Conservation (phyloP, 805 yeast species). For the Brettanomyces anomalus region DNA sequence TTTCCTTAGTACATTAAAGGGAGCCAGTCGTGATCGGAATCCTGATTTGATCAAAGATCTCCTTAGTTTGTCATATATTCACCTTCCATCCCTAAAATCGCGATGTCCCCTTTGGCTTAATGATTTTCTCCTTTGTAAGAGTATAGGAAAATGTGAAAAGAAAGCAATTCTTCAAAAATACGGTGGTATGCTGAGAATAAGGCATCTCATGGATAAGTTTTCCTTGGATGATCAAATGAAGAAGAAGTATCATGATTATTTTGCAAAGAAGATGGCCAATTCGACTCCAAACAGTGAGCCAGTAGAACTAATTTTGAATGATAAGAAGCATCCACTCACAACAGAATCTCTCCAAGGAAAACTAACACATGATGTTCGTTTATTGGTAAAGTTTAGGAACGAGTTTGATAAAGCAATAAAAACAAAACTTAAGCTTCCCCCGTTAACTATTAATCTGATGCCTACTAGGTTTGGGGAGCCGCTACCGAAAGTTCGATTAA, state of each 20-base stretch:
- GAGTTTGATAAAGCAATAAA: constrained; percentile 9
- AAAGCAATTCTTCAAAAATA: not conserved
- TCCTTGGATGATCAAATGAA: not conserved
- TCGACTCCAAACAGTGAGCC: not conserved
- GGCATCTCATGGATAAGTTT: constrained; percentile 1
- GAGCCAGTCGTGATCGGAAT: not conserved
- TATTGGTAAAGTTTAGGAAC: constrained; percentile 5
- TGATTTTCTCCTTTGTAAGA: not conserved
- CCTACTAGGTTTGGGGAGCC: constrained; percentile 19
- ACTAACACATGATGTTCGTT: no score
- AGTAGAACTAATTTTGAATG: not conserved
- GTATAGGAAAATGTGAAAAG: not conserved
- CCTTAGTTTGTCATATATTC: not conserved
- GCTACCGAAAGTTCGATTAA: constrained; percentile 8
- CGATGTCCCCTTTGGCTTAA: constrained; percentile 4
- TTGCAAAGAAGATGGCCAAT: not conserved
- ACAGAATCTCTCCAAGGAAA: no score
- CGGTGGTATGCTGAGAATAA: not conserved
- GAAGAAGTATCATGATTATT: not conserved
- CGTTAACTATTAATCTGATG: constrained; percentile 5
- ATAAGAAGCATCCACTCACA: not conserved
- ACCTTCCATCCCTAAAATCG: not conserved
- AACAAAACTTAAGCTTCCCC: constrained; percentile 10
- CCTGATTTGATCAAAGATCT: not conserved
- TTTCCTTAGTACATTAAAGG: not conserved